Conservation (phyloP, 768 basidiomycete genomes). For the Suillus alpinus region DNA sequence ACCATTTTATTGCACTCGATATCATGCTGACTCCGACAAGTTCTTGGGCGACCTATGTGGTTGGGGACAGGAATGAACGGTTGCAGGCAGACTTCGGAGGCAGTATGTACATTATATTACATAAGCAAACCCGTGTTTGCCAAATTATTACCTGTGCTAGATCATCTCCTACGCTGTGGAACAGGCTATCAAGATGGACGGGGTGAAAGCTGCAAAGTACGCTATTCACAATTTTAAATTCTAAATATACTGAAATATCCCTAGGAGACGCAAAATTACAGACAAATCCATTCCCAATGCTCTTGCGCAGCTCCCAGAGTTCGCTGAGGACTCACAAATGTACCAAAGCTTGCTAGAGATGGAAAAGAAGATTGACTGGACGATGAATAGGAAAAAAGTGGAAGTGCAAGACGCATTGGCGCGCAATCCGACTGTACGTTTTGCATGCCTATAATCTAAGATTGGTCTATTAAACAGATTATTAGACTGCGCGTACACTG, state of each 20-base stretch:
- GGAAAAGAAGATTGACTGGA: constrained; percentile 94
- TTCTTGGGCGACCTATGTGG: neutral
- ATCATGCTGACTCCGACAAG: too few relatives aligned
- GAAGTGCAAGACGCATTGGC: constrained; percentile 90
- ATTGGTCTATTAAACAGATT: constrained; percentile 10
- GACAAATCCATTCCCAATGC: constrained; percentile 79
- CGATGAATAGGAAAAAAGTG: constrained; percentile 83
- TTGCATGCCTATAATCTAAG: neutral
- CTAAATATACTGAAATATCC: neutral
- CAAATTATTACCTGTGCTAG: neutral
- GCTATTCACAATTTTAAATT: neutral
- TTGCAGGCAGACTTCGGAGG: neutral
- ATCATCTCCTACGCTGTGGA: neutral
- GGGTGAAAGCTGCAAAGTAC: constrained; percentile 35
- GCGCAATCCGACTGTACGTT: constrained; percentile 57
- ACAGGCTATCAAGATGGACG: constrained; percentile 18
- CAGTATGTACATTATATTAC: too few relatives aligned
- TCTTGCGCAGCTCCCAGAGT: constrained; percentile 69
- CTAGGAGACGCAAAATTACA: constrained; percentile 73
- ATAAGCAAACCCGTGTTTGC: neutral
- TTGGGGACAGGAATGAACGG: too few relatives aligned
- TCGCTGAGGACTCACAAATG: constrained; percentile 79
- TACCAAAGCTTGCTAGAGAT: constrained; percentile 84
- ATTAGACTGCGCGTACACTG: constrained; percentile 76
- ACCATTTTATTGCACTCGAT: too few relatives aligned